Evolutionary conservation across 495 filamentous ascomycete genomes (phyloP).

Genomic region (Glarea lozoyensis): DNA sequence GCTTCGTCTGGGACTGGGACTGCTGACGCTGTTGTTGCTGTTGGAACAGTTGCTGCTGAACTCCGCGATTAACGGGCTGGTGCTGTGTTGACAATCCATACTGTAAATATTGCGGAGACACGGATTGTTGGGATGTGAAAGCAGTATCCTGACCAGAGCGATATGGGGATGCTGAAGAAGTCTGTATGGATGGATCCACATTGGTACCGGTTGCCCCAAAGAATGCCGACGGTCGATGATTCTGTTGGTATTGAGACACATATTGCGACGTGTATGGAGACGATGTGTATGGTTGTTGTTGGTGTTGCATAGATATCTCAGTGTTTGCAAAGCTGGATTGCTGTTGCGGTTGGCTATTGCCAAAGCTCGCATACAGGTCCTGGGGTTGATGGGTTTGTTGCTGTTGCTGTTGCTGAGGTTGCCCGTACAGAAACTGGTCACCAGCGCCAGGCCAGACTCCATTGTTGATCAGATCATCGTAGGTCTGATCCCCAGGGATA

Average conservation of each 20-base stretch:
- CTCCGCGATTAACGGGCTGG: conserved; percentile 5
- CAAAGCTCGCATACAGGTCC: conserved; percentile 25
- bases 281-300: conserved; percentile 13
- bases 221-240: conserved; percentile 8
- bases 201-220: conserved; percentile 8
- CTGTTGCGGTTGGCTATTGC: conserved; percentile 13
- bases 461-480: conserved; percentile 15
- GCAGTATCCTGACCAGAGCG: conserved; percentile 5
- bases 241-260: conserved; percentile 14
- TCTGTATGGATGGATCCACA: conserved; percentile 16
- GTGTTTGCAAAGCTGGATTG: conserved; percentile 11
- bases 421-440: conserved; percentile 7
- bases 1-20: conserved; percentile 5
- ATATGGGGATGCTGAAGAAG: conserved; percentile 4
- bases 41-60: no score
- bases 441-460: conserved; percentile 9
- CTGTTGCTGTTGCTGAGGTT: conserved; percentile 11
- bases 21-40: not conserved
- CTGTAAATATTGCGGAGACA: conserved; percentile 18
- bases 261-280: conserved; percentile 15
- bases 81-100: conserved; percentile 5
- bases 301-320: no score
- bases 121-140: conserved; percentile 12
- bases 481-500: conserved; percentile 11
- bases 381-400: conserved; percentile 11